Conservation (phyloP, 2,329 filamentous ascomycete genomes). For the Fusarium odoratissimum region DNA sequence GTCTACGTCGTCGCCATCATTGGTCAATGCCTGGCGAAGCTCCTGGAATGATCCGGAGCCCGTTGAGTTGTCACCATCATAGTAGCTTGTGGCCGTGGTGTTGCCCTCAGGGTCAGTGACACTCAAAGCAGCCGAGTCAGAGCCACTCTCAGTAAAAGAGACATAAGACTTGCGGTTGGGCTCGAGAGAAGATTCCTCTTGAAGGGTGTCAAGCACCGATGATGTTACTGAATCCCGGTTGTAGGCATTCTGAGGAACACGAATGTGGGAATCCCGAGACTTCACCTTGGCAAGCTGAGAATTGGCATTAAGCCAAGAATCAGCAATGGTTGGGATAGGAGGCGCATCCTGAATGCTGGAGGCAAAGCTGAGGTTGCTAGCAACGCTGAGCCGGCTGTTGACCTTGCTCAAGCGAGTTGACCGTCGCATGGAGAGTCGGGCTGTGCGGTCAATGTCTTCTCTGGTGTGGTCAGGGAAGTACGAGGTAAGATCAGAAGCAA, state of each 20-base stretch:
- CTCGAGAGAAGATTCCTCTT: constrained; percentile 89
- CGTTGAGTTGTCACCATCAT: constrained; percentile 82
- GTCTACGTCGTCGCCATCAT: constrained; percentile 92
- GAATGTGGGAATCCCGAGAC: constrained; percentile 62
- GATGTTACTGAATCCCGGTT: constrained; percentile 92
- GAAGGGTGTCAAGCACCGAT: constrained; percentile 87
- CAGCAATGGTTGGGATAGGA: constrained; percentile 93
- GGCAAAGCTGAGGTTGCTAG: constrained; percentile 91
- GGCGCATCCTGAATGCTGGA: constrained; percentile 94
- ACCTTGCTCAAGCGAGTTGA: constrained; percentile 92
- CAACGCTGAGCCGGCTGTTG: constrained; percentile 91
- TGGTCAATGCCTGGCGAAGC: constrained; percentile 83
- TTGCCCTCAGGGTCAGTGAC: constrained; percentile 83
- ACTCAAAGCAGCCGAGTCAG: constrained; percentile 76
- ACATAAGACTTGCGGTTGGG: constrained; percentile 96
- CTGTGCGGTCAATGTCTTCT: constrained; percentile 95
- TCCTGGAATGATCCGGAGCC: constrained; percentile 82
- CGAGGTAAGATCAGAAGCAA: constrained; percentile 93
- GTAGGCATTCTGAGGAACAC: constrained; percentile 48
- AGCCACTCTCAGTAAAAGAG: constrained; percentile 81
- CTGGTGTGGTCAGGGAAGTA: constrained; percentile 97
- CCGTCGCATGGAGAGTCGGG: constrained; percentile 89
- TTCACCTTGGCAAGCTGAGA: constrained; percentile 54
- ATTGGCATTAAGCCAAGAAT: constrained; percentile 80
- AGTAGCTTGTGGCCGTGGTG: constrained; percentile 79